Evolutionary conservation across 1,139 yeast genomes (phyloP).

Genomic region (Scheffersomyces parashehatae): DNA sequence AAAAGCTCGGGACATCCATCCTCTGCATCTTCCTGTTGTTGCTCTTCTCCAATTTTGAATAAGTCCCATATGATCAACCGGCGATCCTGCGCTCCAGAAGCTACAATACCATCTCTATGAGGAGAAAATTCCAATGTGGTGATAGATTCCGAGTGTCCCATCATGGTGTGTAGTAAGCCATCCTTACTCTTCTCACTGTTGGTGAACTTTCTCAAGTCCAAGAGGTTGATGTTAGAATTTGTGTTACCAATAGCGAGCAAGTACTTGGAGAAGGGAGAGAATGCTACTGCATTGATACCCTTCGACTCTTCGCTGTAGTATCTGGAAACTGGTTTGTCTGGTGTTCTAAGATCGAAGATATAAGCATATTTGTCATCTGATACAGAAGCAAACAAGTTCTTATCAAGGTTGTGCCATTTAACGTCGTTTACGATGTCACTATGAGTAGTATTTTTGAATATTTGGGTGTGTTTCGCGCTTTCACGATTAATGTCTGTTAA

Average conservation of each 20-base stretch:
- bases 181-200: constrained; percentile 16
- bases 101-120: constrained; percentile 68
- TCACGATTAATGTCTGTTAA: constrained; percentile 49
- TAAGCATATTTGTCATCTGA: constrained; percentile 60
- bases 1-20: constrained; percentile 81
- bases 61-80: constrained; percentile 76
- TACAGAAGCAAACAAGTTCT: constrained; percentile 61
- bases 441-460: constrained; percentile 39
- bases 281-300: constrained; percentile 63
- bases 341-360: constrained; percentile 43
- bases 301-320: constrained; percentile 36
- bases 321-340: constrained; percentile 24
- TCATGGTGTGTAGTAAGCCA: constrained; percentile 61
- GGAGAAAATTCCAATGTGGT: constrained; percentile 74
- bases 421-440: constrained; percentile 69
- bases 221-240: constrained; percentile 62
- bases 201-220: constrained; percentile 55
- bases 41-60: constrained; percentile 73
- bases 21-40: constrained; percentile 74
- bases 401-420: constrained; percentile 62
- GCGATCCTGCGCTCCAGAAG: constrained; percentile 72
- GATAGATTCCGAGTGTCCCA: constrained; percentile 74
- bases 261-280: constrained; percentile 60
- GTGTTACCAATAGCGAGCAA: constrained; percentile 69
- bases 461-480: constrained; percentile 8